Conservation (phyloP, 225 moss, liverwort and hornwort species). For the Marchantia polymorpha region DNA sequence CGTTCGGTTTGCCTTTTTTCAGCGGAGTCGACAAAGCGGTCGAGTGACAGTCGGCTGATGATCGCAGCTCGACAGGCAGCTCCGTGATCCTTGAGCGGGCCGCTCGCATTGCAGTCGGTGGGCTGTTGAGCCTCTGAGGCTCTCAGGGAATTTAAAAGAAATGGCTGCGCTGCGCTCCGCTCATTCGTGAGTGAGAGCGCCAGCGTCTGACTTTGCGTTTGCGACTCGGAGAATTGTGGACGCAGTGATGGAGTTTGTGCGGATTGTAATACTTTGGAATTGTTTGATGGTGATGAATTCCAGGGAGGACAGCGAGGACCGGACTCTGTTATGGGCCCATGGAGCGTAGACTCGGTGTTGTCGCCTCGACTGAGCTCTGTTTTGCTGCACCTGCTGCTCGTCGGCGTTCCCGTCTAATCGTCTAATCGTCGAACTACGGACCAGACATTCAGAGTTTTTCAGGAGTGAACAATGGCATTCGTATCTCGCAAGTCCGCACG, state of each 20-base stretch:
- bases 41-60: no score
- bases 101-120: no score
- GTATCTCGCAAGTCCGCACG: slow-evolving; percentile 4
- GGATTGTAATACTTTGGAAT: neutral
- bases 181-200: neutral
- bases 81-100: no score
- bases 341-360: neutral
- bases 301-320: neutral
- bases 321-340: neutral
- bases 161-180: neutral
- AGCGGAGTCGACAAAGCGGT: no score
- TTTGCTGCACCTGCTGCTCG: neutral
- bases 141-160: neutral
- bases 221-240: neutral
- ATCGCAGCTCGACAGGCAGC: neutral
- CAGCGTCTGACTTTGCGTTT: no score
- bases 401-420: neutral
- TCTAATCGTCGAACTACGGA: no score
- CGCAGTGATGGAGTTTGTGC: no score
- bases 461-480: slow-evolving; percentile 3
- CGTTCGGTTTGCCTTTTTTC: no score
- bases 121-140: no score
- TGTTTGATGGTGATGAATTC: slow-evolving; percentile 1
- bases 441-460: neutral
- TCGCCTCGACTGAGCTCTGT: neutral